These are phyloP conservation scores for Elymus sibiricus DNA, from an alignment of 176 grass and related monocot genomes.

Conservation along the genomic window DNA sequence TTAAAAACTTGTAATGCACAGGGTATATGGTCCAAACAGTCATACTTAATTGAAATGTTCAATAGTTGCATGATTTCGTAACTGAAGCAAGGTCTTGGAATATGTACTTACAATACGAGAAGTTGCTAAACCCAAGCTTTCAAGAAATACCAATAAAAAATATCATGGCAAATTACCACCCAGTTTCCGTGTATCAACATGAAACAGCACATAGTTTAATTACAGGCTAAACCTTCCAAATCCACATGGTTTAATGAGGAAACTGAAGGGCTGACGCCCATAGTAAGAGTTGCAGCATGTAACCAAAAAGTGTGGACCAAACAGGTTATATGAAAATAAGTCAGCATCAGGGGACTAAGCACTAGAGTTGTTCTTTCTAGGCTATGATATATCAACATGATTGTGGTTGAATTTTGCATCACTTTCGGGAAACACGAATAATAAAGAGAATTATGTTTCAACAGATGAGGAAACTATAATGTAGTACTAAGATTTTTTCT, in stretches of 20 bases:
- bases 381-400: background rate
- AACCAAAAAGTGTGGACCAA: background rate
- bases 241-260: background rate
- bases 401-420: background rate
- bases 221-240: background rate
- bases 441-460: background rate
- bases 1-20: background rate
- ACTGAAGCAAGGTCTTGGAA: constrained; percentile 6
- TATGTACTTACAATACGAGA: background rate
- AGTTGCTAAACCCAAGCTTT: background rate
- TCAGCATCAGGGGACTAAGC: background rate
- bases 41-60: background rate
- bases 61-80: background rate
- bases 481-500: background rate
- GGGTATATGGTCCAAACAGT: background rate
- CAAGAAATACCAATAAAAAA: background rate
- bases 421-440: background rate
- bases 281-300: background rate
- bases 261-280: background rate
- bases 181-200: background rate
- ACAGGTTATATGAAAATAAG: constrained; percentile 6
- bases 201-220: background rate
- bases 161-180: background rate
- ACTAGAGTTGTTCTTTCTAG: background rate
- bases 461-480: background rate